Conservation (phyloP, 495 filamentous ascomycete species). For the Aspergillus cavernicola region DNA sequence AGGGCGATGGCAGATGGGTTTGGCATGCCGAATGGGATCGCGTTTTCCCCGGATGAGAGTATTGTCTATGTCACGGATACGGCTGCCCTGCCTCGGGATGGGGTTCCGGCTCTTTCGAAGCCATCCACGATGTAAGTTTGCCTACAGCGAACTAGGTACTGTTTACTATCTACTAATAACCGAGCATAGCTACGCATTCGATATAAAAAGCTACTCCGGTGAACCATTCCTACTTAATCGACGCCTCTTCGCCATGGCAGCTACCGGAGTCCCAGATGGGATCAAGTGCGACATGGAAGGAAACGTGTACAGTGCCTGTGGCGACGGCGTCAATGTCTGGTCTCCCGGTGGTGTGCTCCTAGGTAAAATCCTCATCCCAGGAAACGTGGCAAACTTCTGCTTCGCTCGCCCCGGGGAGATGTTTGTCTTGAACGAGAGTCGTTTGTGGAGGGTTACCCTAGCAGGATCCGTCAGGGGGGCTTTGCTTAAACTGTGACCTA, state of each 20-base stretch:
- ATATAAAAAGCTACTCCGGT: constrained; percentile 16
- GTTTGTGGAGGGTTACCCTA: constrained; percentile 29
- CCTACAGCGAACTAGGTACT: neutral
- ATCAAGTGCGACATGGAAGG: constrained; percentile 57
- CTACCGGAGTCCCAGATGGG: constrained; percentile 54
- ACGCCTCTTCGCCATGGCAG: constrained; percentile 57
- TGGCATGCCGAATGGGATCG: constrained; percentile 53
- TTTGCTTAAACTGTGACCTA: neutral
- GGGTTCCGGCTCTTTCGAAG: constrained; percentile 11
- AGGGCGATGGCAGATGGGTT: constrained; percentile 54
- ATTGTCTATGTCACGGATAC: constrained; percentile 57
- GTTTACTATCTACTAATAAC: too few relatives aligned
- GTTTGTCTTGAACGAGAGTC: constrained; percentile 38
- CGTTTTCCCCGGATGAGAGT: constrained; percentile 52
- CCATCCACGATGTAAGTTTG: constrained; percentile 25
- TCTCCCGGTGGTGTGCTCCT: constrained; percentile 53
- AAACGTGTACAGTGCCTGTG: constrained; percentile 58
- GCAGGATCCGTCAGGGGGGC: neutral
- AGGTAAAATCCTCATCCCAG: constrained; percentile 48
- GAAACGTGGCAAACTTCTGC: constrained; percentile 40
- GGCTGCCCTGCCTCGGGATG: constrained; percentile 39
- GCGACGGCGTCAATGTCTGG: constrained; percentile 60
- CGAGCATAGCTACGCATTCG: constrained; percentile 36
- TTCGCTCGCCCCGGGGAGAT: constrained; percentile 41
- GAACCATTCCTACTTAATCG: constrained; percentile 44